These are phyloP conservation scores for Albugo laibachii DNA, from an alignment of 352 stramenopile genomes.

Conservation along the genomic window DNA sequence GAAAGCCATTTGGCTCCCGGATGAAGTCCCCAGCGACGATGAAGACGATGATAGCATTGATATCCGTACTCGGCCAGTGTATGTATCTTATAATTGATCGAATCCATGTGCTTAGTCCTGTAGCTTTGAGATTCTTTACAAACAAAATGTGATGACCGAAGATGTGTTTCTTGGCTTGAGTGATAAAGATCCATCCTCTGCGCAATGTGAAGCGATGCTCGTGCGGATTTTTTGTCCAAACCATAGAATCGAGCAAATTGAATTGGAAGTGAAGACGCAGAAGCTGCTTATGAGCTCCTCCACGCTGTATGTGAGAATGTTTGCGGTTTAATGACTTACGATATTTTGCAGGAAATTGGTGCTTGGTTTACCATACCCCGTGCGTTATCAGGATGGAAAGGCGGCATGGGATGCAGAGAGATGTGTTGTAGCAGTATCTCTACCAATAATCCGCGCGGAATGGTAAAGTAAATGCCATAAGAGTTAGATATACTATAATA, in stretches of 20 bases:
- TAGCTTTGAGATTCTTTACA: constrained; percentile 73
- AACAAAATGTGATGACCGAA: constrained; percentile 74
- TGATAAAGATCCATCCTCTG: constrained; percentile 67
- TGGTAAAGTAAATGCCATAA: constrained; percentile 33
- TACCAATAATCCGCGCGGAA: constrained; percentile 59
- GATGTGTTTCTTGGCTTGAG: constrained; percentile 66
- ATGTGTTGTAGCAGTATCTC: constrained; percentile 27
- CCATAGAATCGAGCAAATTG: constrained; percentile 47
- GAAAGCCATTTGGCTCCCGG: constrained; percentile 49
- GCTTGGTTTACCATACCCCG: constrained; percentile 48
- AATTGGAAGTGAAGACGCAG: constrained; percentile 60
- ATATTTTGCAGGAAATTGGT: constrained; percentile 27
- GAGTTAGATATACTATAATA: too few relatives aligned
- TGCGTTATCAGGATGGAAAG: constrained; percentile 40
- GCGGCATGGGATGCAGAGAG: constrained; percentile 45
- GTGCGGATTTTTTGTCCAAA: constrained; percentile 44
- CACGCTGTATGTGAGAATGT: constrained; percentile 18
- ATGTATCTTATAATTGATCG: background rate
- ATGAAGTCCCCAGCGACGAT: constrained; percentile 53
- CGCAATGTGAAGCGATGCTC: constrained; percentile 63
- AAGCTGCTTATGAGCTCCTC: constrained; percentile 50
- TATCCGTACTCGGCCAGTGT: constrained; percentile 17
- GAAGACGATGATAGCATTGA: constrained; percentile 51
- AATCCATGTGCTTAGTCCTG: background rate
- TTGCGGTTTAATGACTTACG: background rate